Evolutionary conservation across 2,329 filamentous ascomycete species (phyloP).

Genomic region (Lachnellula occidentalis): DNA sequence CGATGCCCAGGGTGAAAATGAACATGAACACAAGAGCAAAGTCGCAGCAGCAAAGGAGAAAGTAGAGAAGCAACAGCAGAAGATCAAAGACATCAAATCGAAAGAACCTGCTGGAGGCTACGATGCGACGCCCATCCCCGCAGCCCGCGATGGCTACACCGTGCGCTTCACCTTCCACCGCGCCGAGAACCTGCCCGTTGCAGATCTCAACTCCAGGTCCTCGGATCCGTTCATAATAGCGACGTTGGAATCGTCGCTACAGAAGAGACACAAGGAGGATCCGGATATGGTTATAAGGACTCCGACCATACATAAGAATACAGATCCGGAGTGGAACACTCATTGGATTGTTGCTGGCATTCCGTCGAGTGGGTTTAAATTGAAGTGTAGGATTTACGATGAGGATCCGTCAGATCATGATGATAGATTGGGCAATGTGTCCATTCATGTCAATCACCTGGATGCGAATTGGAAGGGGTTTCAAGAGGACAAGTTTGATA

Average conservation of each 20-base stretch:
- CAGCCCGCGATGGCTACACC: conserved; percentile 73
- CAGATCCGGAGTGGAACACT: conserved; percentile 74
- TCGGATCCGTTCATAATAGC: conserved; percentile 80
- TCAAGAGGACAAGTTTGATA: conserved; percentile 55
- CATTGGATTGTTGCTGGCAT: conserved; percentile 88
- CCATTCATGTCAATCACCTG: conserved; percentile 57
- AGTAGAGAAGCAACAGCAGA: conserved; percentile 27
- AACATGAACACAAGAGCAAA: conserved; percentile 19
- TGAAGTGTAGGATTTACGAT: conserved; percentile 85
- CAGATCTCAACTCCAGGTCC: conserved; percentile 70
- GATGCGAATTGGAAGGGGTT: conserved; percentile 64
- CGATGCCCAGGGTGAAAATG: conserved; percentile 5
- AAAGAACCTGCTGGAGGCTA: conserved; percentile 56
- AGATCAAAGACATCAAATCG: conserved; percentile 28
- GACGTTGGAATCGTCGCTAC: conserved; percentile 62
- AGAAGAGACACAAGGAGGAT: conserved; percentile 79
- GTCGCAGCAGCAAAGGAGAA: conserved; percentile 25
- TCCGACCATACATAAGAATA: conserved; percentile 64
- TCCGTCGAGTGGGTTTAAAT: conserved; percentile 69
- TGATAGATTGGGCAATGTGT: conserved; percentile 82
- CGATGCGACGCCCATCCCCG: conserved; percentile 71
- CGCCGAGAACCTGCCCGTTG: conserved; percentile 74
- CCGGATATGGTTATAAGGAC: conserved; percentile 70
- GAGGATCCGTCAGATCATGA: conserved; percentile 84
- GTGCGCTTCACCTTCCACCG: conserved; percentile 78